Base-by-base conservation (phyloP, 2,329 filamentous ascomycete species). In the Hymenoscyphus repandus region DNA sequence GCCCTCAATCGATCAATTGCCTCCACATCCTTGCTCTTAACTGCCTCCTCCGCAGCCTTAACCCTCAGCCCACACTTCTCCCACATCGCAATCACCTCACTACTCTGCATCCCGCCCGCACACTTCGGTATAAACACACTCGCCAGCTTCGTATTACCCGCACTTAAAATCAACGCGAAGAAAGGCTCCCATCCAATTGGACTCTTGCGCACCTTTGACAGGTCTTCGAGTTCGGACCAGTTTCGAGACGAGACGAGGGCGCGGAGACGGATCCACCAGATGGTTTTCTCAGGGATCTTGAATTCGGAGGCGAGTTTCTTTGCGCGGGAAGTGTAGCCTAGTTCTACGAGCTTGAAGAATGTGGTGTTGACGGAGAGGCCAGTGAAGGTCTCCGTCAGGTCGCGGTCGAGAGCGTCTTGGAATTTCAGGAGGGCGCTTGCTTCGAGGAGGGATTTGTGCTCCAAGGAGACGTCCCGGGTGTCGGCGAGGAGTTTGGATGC, bases 151-250 rank as follows among this genome's bases (percentile, higher is more conserved):
- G 89, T 86, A 65, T 97, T 97, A 41, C 93, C 93, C 1, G 93
- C 93, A 42, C 86, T 84, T 1, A 97, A 74, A 27, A 88, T 83
- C 62, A 95, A 86, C 65, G 93, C 95, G 74, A 88, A 96, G 70
- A 95, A 99, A 0, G 92, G 90, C 42, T 95, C 90, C 93, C 93
- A 99, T 10, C 92, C 92, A 66, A 99, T 97, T 0, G 92, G 89
- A 52, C 87, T 93, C 69, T 91, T 95, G 64, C 88, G 79, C 36
- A 69, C 81, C 65, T 85, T 87, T 33, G 82, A 80, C 60, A 90
- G 80, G 60, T 96, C 91, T 67, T 97, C 91, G 51, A 99, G 79
- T 67, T 96, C 92, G 46, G 81, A 83, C 90, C 91, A 99, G 65
- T 96, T 88, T 49, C 93, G 80, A 66, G 90, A 90, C 13, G 88